Evolutionary conservation across 2,329 filamentous ascomycete species (phyloP).

Genomic region (Aspergillus sp.): DNA sequence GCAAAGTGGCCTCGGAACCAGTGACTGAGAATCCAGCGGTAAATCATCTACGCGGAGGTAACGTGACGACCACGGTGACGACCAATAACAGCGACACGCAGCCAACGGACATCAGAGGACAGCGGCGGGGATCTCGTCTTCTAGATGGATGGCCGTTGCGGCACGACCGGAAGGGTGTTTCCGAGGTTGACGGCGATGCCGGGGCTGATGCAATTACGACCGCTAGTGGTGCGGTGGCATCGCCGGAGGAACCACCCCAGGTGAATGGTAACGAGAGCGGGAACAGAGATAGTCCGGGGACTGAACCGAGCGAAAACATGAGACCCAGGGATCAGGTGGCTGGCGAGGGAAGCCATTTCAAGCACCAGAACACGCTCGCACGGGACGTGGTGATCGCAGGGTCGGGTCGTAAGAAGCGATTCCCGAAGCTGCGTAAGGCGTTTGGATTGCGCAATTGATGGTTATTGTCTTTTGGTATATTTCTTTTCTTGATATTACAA

Average conservation of each 20-base stretch:
- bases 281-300: too few species aligned
- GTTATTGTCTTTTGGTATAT: not conserved
- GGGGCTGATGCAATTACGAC: not conserved
- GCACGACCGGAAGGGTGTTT: not conserved
- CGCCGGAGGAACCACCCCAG: not conserved
- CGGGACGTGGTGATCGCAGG: conserved; percentile 28
- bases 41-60: not conserved
- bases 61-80: not conserved
- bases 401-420: conserved; percentile 40
- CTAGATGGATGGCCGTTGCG: not conserved
- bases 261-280: not conserved
- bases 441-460: conserved; percentile 30
- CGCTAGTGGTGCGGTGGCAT: not conserved
- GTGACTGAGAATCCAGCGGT: not conserved
- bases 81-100: not conserved
- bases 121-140: not conserved
- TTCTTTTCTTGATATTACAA: not conserved
- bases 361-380: conserved; percentile 2
- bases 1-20: conserved; percentile 43
- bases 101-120: not conserved
- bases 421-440: conserved; percentile 38
- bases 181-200: not conserved
- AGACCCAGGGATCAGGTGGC: not conserved
- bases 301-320: too few species aligned
- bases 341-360: not conserved